phyloP scores from a whole-genome alignment of 2,329 filamentous ascomycete genomes.

The Aspergillus bombycis region DNA sequence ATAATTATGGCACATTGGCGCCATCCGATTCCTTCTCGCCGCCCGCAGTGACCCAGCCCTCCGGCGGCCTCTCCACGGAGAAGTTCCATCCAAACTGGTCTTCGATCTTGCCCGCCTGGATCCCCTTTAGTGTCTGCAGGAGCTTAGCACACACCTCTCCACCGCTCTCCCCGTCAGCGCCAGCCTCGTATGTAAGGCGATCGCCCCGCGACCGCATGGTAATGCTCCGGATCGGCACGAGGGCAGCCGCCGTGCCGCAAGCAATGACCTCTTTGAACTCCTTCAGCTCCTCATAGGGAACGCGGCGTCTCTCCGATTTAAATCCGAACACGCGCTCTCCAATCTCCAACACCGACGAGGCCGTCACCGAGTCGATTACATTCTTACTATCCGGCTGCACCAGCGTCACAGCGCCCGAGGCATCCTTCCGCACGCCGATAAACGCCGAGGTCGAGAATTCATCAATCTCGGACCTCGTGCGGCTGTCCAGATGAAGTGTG shows the following conservation, averaged over 20 bases:
- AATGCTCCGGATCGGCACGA: slow-evolving; percentile 91
- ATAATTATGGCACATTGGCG: slow-evolving; percentile 31
- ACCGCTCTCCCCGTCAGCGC: slow-evolving; percentile 45
- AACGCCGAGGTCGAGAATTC: slow-evolving; percentile 97
- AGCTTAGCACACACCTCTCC: slow-evolving; percentile 75
- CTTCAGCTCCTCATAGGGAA: slow-evolving; percentile 63
- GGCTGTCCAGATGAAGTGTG: slow-evolving; percentile 88
- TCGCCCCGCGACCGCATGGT: slow-evolving; percentile 66
- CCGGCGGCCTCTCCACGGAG: slow-evolving; percentile 39
- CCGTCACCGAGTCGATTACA: slow-evolving; percentile 86
- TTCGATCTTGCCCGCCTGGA: slow-evolving; percentile 78
- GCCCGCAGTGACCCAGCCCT: slow-evolving; percentile 33
- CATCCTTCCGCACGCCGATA: slow-evolving; percentile 72
- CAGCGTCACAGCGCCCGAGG: slow-evolving; percentile 63
- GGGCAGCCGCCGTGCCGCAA: slow-evolving; percentile 84
- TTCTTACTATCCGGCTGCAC: slow-evolving; percentile 86
- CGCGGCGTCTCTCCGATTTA: slow-evolving; percentile 74
- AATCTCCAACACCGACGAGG: slow-evolving; percentile 75
- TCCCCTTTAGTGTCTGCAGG: slow-evolving; percentile 75
- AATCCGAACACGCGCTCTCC: slow-evolving; percentile 74
- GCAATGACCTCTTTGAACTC: slow-evolving; percentile 81
- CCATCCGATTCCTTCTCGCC: slow-evolving; percentile 24
- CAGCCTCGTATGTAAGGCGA: slow-evolving; percentile 57
- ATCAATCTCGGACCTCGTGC: slow-evolving; percentile 80
- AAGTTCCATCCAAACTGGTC: slow-evolving; percentile 76